Evolutionary conservation across 495 filamentous ascomycete genomes (phyloP), one percentile per base, ranked within the genome.

Genomic region (Lichina pygmaea): DNA sequence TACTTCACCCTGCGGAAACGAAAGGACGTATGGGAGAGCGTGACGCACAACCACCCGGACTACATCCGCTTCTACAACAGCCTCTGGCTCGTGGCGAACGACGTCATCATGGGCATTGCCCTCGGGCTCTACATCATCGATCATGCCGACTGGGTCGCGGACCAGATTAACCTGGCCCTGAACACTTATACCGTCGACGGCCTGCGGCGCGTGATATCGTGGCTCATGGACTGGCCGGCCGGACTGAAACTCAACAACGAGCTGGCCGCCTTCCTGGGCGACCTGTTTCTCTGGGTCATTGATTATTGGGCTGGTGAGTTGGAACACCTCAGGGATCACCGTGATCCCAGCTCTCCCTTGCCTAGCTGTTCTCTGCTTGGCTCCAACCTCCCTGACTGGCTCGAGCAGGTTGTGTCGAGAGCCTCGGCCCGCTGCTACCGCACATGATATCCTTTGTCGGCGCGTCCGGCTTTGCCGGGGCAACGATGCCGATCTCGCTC

Each of bases 1-100:
- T 94, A 97, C 55, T 63, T 86, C 44, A 95, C 85, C 11, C 60
- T 99, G 24, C 79, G 85, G 9, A 73, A 81, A 49, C 68, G 86
- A 40, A 92, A 86, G 52, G 73, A 79, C 43, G 85, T 93, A 49
- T 95, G 91, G 89, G 81, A 84, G 51, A 94, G 86, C 58, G 75
- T 93, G 34, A 93, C 84, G 0, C 91, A 78, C 44, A 92, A 78
- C 49, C 86, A 99, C 59, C 82, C 91, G 6, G 86, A 95, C 57
- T 99, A 99, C 55, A 99, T 99, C 52, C 81, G 89, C 36, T 99
- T 99, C 59, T 99, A 93, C 59, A 95, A 94, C 61, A 93, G 85
- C 52, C 64, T 99, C 15, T 99, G 89, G 89, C 80, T 99, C 17
- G 89, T 99, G 13, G 84, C 85, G 16, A 99, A 99, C 58, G 89